Conservation (phyloP, 768 basidiomycete genomes). For the Leucocoprinus sp. region DNA sequence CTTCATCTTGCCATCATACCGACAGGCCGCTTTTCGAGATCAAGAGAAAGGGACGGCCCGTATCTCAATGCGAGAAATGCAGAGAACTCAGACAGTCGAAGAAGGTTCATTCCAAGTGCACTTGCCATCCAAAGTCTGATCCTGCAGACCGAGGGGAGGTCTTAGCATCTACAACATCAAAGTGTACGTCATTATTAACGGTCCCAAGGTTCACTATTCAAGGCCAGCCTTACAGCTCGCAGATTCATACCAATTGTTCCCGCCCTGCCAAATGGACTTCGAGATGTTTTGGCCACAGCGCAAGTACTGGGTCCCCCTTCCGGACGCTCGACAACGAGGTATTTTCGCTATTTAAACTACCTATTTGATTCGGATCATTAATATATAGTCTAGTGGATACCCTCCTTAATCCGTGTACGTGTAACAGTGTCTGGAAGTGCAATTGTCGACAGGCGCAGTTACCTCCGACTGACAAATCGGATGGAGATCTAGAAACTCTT, state of each 20-base stretch:
- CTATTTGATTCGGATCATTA: neutral
- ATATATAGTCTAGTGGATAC: conserved; percentile 39
- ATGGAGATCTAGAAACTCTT: conserved; percentile 23
- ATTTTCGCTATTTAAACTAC: conserved; percentile 9
- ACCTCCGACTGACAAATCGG: conserved; percentile 11
- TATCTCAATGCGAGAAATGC: conserved; percentile 84
- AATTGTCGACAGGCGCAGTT: conserved; percentile 28
- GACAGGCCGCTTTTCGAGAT: conserved; percentile 89
- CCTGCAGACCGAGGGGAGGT: conserved; percentile 23
- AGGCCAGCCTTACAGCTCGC: conserved; percentile 31
- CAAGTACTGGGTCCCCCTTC: conserved; percentile 20
- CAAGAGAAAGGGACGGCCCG: conserved; percentile 87
- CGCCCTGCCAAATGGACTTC: conserved; percentile 66
- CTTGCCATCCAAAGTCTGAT: conserved; percentile 43
- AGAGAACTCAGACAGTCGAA: conserved; percentile 75
- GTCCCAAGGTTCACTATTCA: conserved; percentile 9
- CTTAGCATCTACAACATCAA: conserved; percentile 28
- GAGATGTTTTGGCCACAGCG: conserved; percentile 38
- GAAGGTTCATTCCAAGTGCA: conserved; percentile 77
- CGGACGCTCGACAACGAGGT: conserved; percentile 48
- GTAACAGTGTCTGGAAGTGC: conserved; percentile 48
- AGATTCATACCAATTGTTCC: conserved; percentile 67
- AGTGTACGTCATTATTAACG: conserved; percentile 24
- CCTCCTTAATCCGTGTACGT: conserved; percentile 58
- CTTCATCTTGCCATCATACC: conserved; percentile 79